Evolutionary conservation across 257 asterid genomes (phyloP), one percentile per base, ranked within the genome.

Genomic region (Ilex aquifolium): DNA sequence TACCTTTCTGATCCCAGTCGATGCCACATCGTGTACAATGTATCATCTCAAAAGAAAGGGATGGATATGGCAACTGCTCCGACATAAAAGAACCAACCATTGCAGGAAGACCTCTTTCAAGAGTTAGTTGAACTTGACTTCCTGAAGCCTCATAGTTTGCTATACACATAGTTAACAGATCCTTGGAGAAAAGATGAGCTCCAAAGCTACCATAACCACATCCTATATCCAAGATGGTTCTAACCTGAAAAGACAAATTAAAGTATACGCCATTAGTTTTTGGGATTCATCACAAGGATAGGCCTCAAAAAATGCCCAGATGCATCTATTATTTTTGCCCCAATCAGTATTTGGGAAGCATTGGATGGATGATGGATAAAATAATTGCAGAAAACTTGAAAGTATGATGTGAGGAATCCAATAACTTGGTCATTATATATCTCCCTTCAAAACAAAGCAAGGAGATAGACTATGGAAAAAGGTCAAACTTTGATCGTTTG

Each of bases 161-260:
- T 63, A 88, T 52, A 68, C 99, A 93, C 88, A 85, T 84, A 67
- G 97, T 90, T 77, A 86, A 68, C 58, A 93, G 81, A 73, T 90
- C 85, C 75, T 69, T 74, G 6, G 95, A 85, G 58, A 85, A 81
- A 54, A 90, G 83, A 83, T 79, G 97, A 29, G 99, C 96, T 67
- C 99, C 99, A 72, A 90, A 88, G 79, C 95, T 93, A 67, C 99
- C 99, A 74, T 85, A 93, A 58, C 99, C 97, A 75, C 99, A 93
- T 66, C 95, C 97, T 69, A 93, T 81, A 75, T 93, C 99, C 77
- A 87, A 75, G 73, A 93, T 82, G 50, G 83, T 88, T 57, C 96
- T 88, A 57, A 93, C 87, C 97, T 87, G 88, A 75, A 74, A 73
- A 67, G 29, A 52, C 44, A 70, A 64, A 65, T 10, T 56, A 65